phyloP scores from a whole-genome alignment of 164 flowering plant genomes.

The Litsea cubeba region DNA sequence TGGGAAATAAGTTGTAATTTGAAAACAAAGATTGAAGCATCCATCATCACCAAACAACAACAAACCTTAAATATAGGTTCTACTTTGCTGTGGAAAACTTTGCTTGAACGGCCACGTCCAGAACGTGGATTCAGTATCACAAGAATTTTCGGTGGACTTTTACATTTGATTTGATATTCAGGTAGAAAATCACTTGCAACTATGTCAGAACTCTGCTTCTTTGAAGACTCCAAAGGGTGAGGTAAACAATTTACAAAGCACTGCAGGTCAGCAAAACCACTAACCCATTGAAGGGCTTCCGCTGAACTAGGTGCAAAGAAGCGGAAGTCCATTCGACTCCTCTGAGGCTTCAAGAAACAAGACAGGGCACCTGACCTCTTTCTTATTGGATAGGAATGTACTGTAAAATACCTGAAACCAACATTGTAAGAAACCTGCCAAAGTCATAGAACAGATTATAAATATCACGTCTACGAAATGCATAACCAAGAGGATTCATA shows the following conservation, averaged over 20 bases:
- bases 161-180: conserved; percentile 65
- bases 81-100: conserved; percentile 80
- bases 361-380: conserved; percentile 59
- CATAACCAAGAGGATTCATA: background rate
- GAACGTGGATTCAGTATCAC: conserved; percentile 95
- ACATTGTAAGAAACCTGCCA: conserved; percentile 72
- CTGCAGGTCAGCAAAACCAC: conserved; percentile 90
- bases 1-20: too few relatives aligned
- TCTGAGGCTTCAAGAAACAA: conserved; percentile 61
- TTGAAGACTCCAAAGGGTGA: conserved; percentile 79
- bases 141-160: conserved; percentile 79
- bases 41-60: background rate
- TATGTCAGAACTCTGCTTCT: conserved; percentile 65
- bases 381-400: conserved; percentile 82
- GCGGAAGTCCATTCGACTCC: conserved; percentile 70
- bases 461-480: background rate
- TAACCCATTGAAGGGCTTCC: conserved; percentile 90
- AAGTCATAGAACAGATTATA: conserved; percentile 8
- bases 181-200: conserved; percentile 53
- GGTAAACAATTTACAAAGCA: conserved; percentile 84
- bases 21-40: background rate
- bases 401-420: conserved; percentile 85
- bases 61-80: conserved; percentile 95
- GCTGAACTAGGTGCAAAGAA: conserved; percentile 71
- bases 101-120: conserved; percentile 94